phyloP scores from a whole-genome alignment of 108 stramenopile species.

The Cyclotella sp. region DNA sequence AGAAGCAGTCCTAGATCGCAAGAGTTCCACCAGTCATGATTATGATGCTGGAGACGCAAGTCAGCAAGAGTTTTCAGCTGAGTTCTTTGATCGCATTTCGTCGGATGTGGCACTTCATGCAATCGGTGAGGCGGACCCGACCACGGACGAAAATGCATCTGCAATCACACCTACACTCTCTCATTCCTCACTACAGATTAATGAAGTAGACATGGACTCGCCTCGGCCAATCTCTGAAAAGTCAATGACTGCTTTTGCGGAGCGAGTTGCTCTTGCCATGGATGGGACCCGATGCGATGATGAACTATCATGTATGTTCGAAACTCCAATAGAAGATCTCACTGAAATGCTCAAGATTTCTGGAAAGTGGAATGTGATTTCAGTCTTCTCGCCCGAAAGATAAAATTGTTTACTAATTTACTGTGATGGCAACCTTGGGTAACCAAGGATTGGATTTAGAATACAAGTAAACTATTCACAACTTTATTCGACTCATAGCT shows the following conservation, averaged over 20 bases:
- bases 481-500: neutral
- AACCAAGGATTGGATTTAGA: too few species aligned
- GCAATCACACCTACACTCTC: slow-evolving; percentile 11
- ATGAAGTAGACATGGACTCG: slow-evolving; percentile 23
- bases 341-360: slow-evolving; percentile 52
- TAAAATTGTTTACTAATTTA: neutral
- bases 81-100: neutral
- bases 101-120: neutral
- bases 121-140: neutral
- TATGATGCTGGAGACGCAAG: slow-evolving; percentile 35
- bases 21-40: slow-evolving; percentile 35
- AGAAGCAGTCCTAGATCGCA: slow-evolving; percentile 8
- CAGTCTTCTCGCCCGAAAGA: slow-evolving; percentile 32
- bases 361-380: slow-evolving; percentile 52
- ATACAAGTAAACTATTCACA: too few species aligned
- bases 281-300: slow-evolving; percentile 85
- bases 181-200: slow-evolving; percentile 8
- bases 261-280: slow-evolving; percentile 62
- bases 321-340: slow-evolving; percentile 66
- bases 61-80: slow-evolving; percentile 13
- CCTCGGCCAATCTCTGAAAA: neutral
- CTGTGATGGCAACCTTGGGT: too few species aligned
- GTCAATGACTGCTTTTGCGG: slow-evolving; percentile 28
- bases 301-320: slow-evolving; percentile 77
- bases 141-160: slow-evolving; percentile 24